phyloP scores from a whole-genome alignment of 805 yeast species.

The Candida loeiensis region DNA sequence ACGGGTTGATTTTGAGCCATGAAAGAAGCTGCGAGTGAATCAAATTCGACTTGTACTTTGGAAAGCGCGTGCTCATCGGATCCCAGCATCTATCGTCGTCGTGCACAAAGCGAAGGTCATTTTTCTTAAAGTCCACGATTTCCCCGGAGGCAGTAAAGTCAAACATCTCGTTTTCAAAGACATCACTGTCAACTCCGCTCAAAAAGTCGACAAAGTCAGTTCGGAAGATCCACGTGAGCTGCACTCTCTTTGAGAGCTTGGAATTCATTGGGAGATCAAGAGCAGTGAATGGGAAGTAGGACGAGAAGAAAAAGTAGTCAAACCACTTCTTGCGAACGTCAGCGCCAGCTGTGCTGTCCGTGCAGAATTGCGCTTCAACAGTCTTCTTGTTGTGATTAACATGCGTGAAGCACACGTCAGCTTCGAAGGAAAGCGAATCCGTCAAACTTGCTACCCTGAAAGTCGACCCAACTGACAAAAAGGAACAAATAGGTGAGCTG shows the following conservation, averaged over 20 bases:
- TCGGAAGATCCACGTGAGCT: slow-evolving; percentile 2
- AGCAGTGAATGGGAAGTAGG: slow-evolving; percentile 8
- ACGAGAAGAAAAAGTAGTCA: slow-evolving; percentile 5
- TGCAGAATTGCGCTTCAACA: slow-evolving; percentile 18
- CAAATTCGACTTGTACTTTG: slow-evolving; percentile 18
- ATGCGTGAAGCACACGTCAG: slow-evolving; percentile 19
- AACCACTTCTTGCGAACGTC: slow-evolving; percentile 5
- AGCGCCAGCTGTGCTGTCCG: slow-evolving; percentile 2
- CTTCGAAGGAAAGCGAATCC: slow-evolving; percentile 4
- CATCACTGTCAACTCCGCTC: not conserved
- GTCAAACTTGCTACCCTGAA: slow-evolving; percentile 10
- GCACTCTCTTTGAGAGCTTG: slow-evolving; percentile 5
- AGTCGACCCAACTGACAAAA: slow-evolving; percentile 23
- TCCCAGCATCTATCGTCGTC: slow-evolving; percentile 7
- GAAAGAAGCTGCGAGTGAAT: slow-evolving; percentile 29
- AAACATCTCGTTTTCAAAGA: slow-evolving; percentile 7
- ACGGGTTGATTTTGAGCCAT: slow-evolving; percentile 39
- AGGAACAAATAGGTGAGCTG: slow-evolving; percentile 19
- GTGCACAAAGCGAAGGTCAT: slow-evolving; percentile 32
- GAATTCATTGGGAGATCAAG: slow-evolving; percentile 7
- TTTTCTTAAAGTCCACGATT: slow-evolving; percentile 32
- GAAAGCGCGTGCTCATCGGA: slow-evolving; percentile 11
- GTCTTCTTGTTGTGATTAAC: slow-evolving; percentile 18
- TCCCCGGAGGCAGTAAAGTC: slow-evolving; percentile 23
- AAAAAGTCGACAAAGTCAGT: slow-evolving; percentile 3